A percentile compares a stretch with the other conserved stretches of the same genome.
phyloP scores from a whole-genome alignment of 2,329 filamentous ascomycete species.

The Emericellopsis atlantica region DNA sequence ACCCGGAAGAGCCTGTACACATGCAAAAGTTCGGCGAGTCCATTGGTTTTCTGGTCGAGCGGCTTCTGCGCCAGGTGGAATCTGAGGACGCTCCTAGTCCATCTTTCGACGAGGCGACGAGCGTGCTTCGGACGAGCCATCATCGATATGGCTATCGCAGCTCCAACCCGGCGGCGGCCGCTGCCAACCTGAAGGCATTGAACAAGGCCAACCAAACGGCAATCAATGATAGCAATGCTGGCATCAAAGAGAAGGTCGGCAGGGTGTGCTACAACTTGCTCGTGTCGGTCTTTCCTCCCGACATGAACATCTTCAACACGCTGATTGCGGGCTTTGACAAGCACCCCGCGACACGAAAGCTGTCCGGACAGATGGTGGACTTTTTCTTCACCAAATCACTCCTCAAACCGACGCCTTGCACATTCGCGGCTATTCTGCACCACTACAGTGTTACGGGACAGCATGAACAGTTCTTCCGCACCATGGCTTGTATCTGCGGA shows the following conservation, averaged over 20 bases:
- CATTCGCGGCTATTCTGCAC: slow-evolving; percentile 33
- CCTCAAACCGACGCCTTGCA: slow-evolving; percentile 33
- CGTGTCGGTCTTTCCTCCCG: slow-evolving; percentile 45
- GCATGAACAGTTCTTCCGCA: slow-evolving; percentile 26
- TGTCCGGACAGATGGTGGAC: slow-evolving; percentile 38
- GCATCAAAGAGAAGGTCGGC: slow-evolving; percentile 19
- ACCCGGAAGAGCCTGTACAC: background rate
- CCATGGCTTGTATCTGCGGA: slow-evolving; percentile 32
- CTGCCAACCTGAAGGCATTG: slow-evolving; percentile 8
- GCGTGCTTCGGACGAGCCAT: slow-evolving; percentile 3
- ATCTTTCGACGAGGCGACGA: background rate
- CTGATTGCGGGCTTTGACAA: slow-evolving; percentile 54
- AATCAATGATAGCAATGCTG: background rate
- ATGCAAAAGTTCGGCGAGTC: background rate
- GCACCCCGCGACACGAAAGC: slow-evolving; percentile 23
- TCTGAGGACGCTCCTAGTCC: too few relatives aligned
- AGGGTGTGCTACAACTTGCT: slow-evolving; percentile 54
- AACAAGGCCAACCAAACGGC: background rate
- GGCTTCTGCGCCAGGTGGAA: background rate
- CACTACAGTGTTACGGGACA: slow-evolving; percentile 32
- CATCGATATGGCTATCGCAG: slow-evolving; percentile 13
- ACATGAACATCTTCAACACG: slow-evolving; percentile 57
- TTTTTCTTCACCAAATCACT: slow-evolving; percentile 21
- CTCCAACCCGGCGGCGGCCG: slow-evolving; percentile 12
- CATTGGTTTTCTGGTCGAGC: background rate